Conservation (phyloP, 2,329 filamentous ascomycete genomes). For the Exophiala lecanii-corni region DNA sequence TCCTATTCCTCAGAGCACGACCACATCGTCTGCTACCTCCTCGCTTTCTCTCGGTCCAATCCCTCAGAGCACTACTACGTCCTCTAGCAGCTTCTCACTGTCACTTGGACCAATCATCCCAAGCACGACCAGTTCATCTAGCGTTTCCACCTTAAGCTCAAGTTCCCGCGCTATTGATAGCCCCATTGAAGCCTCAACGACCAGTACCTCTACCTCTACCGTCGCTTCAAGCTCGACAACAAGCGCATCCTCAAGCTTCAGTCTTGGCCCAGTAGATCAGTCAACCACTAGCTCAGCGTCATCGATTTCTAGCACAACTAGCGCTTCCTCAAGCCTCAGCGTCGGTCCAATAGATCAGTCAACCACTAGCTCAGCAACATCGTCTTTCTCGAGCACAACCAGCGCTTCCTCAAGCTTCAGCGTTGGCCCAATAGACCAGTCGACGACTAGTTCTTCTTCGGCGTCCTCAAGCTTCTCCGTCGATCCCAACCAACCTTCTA, state of each 20-base stretch:
- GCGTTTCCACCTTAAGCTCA: background rate
- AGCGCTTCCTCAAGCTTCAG: background rate
- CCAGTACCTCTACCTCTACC: background rate
- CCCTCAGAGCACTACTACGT: background rate
- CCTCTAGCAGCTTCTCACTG: background rate
- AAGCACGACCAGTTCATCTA: background rate
- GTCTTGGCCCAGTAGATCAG: background rate
- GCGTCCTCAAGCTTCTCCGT: background rate
- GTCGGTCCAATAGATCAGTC: background rate
- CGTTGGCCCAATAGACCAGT: background rate
- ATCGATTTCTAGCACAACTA: background rate
- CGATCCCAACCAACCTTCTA: background rate
- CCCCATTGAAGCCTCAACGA: background rate
- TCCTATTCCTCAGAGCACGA: background rate
- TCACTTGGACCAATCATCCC: background rate
- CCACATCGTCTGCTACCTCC: background rate
- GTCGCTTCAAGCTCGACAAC: background rate
- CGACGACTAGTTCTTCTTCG: slow-evolving; percentile 1
- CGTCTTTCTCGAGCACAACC: background rate
- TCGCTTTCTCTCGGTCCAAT: background rate
- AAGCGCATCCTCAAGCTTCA: background rate
- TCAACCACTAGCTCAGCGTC: background rate
- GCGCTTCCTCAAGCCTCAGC: background rate
- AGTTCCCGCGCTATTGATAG: slow-evolving; percentile 1
- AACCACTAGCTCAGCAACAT: background rate